Base-by-base conservation (phyloP, 2,329 filamentous ascomycete species). In the Fusarium neocosmosporiellum region DNA sequence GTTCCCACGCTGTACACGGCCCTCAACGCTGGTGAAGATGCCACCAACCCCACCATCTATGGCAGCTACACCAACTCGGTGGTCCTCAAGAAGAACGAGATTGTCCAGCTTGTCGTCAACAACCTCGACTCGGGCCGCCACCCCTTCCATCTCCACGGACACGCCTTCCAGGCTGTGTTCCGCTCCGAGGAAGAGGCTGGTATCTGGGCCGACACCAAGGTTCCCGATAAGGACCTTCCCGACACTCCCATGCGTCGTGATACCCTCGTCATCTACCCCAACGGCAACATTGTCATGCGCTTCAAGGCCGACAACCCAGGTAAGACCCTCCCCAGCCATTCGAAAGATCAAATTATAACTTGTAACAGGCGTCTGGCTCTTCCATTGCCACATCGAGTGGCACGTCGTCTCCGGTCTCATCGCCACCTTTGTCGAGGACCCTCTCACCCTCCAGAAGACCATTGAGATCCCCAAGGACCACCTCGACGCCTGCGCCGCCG, bases 351-450 rank as follows among this genome's bases (percentile, higher is more conserved):
- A 24, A 5, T 27, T 5, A 22, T 27, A 24, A 57, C 5, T n/a
- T 2, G 8, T 14, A 13, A 18, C 43, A 84, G 84, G 89, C n/a
- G 84, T 93, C 53, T 93, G 91, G 91, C 81, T 93, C 3, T 93
- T 95, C 84, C 93, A 95, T 81, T 95, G 93, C 81, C 93, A 96
- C 79, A 92, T 95, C 62, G 92, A 94, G 78, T 96, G 92, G 92
- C 92, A 94, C 79, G 85, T 93, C 65, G 83, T 87, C 8, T 90
- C 89, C 3, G 92, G 92, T 27, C 86, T 94, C 6, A 84, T 89
- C 7, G 88, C 90, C 36, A 90, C 89, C 2, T 88, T 94, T 72
- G 81, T 93, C 69, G 91, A 92, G 81, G 88, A 89, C 0, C 91
- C 91, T 0, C 79, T 87, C 6, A 86, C 89, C 18, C 79, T 96